A percentile compares a stretch with the other conserved stretches of the same genome.
Conservation (phyloP, 2,329 filamentous ascomycete genomes). For the Cladosporium halotolerans region DNA sequence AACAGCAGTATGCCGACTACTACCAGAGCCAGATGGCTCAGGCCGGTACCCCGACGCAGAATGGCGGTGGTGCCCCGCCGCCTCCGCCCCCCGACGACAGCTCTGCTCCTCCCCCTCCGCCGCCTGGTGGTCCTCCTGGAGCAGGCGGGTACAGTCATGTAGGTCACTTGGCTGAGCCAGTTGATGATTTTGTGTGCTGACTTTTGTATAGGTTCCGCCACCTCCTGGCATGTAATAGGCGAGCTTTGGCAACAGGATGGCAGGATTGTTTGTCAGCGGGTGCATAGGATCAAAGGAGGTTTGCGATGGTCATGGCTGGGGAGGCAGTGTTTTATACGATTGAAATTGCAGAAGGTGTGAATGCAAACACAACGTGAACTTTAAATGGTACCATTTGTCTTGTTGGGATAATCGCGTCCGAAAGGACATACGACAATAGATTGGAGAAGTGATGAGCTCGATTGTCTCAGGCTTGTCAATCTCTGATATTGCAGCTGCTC, state of each 20-base stretch:
- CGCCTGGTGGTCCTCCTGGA: constrained; percentile 50
- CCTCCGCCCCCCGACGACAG: constrained; percentile 44
- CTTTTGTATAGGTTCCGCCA: constrained; percentile 40
- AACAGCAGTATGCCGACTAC: constrained; percentile 14
- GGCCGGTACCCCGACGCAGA: constrained; percentile 9
- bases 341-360: too few relatives aligned
- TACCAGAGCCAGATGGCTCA: constrained; percentile 12
- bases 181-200: constrained; percentile 2
- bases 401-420: too few relatives aligned
- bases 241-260: background rate
- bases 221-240: constrained; percentile 43
- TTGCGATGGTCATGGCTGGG: too few relatives aligned
- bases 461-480: too few relatives aligned
- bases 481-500: too few relatives aligned
- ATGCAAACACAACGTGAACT: too few relatives aligned
- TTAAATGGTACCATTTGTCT: too few relatives aligned
- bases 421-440: too few relatives aligned
- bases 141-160: constrained; percentile 61
- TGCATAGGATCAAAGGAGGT: too few relatives aligned
- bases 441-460: too few relatives aligned
- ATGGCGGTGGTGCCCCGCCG: constrained; percentile 20
- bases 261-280: background rate
- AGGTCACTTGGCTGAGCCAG: constrained; percentile 32
- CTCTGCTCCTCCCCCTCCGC: constrained; percentile 52
- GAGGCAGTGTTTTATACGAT: too few relatives aligned